Percentiles rank a stretch among this genome's conserved stretches.
phyloP scores from a whole-genome alignment of 116 monocot species.

The Cymodocea nodosa region DNA sequence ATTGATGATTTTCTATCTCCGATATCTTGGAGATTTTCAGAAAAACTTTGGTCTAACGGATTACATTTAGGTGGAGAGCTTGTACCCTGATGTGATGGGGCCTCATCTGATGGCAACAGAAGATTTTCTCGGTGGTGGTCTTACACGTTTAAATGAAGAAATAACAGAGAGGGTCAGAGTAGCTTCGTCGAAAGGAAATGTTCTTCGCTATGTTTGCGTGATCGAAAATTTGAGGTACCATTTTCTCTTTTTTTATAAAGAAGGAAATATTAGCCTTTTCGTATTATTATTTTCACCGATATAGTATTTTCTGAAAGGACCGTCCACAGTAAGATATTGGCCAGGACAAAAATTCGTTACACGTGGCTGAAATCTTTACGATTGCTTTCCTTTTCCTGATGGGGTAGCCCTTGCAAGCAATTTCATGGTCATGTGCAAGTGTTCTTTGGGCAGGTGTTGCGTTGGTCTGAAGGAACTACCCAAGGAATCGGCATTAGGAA shows the following conservation, averaged over 20 bases:
- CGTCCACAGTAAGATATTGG: too few species aligned
- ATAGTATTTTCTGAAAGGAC: too few species aligned
- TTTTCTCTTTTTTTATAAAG: background rate
- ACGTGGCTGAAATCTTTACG: too few species aligned
- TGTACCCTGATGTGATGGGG: slow-evolving; percentile 76
- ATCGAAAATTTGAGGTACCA: slow-evolving; percentile 62
- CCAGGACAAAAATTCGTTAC: too few species aligned
- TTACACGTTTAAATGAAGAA: slow-evolving; percentile 49
- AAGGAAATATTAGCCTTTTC: too few species aligned
- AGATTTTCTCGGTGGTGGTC: slow-evolving; percentile 54
- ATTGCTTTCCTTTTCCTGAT: too few species aligned
- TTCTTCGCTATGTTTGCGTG: slow-evolving; percentile 84
- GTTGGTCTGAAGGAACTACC: slow-evolving; percentile 81
- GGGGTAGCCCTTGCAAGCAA: too few species aligned
- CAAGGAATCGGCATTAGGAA: slow-evolving; percentile 76
- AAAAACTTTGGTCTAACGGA: background rate
- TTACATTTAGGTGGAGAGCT: slow-evolving; percentile 72
- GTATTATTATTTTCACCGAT: too few species aligned
- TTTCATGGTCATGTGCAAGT: too few species aligned
- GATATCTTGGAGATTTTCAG: too few species aligned
- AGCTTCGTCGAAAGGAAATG: slow-evolving; percentile 60
- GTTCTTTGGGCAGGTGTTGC: slow-evolving; percentile 35
- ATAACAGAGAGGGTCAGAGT: slow-evolving; percentile 46
- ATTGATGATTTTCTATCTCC: slow-evolving; percentile 3
- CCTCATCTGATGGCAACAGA: slow-evolving; percentile 53